These are phyloP conservation scores for Colletotrichum cordylinicola DNA, from an alignment of 2,329 filamentous ascomycete species.

Conservation along the genomic window DNA sequence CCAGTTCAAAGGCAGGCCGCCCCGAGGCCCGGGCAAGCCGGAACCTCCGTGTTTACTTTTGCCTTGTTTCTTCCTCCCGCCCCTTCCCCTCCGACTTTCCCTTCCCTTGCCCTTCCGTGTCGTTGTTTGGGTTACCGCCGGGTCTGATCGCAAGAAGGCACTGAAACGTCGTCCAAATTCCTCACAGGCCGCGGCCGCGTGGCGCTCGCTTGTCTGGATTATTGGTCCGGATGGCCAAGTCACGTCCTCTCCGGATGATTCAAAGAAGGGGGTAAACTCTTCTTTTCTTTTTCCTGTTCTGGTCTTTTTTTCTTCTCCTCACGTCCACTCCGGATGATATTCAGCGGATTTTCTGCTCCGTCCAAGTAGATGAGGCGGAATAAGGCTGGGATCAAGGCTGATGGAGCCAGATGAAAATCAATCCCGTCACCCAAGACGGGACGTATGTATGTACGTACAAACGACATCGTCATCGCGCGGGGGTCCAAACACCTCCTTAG, in stretches of 20 bases:
- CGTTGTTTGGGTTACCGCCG: conserved; percentile 9
- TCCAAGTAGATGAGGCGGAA: not conserved
- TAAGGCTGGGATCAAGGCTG: not conserved
- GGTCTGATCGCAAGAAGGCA: not conserved
- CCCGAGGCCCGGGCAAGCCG: not conserved
- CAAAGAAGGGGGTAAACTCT: not conserved
- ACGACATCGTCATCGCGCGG: not conserved
- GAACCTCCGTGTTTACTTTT: not conserved
- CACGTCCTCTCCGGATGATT: not conserved
- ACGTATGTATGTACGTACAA: not conserved
- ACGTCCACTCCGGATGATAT: not conserved
- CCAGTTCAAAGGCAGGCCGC: not conserved
- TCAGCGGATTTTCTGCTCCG: not conserved
- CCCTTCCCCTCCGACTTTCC: not conserved
- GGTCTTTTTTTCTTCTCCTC: not conserved
- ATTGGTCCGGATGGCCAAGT: not conserved
- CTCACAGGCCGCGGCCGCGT: not conserved
- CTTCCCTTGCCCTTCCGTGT: not conserved
- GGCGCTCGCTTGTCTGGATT: not conserved
- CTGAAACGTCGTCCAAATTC: conserved; percentile 17
- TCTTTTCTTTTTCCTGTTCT: not conserved
- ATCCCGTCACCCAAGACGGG: not conserved
- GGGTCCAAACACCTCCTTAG: not conserved
- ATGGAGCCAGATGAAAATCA: not conserved
- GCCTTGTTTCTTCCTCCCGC: not conserved